phyloP scores from a whole-genome alignment of 2,329 filamentous ascomycete genomes.

The Ascochyta rabiei region DNA sequence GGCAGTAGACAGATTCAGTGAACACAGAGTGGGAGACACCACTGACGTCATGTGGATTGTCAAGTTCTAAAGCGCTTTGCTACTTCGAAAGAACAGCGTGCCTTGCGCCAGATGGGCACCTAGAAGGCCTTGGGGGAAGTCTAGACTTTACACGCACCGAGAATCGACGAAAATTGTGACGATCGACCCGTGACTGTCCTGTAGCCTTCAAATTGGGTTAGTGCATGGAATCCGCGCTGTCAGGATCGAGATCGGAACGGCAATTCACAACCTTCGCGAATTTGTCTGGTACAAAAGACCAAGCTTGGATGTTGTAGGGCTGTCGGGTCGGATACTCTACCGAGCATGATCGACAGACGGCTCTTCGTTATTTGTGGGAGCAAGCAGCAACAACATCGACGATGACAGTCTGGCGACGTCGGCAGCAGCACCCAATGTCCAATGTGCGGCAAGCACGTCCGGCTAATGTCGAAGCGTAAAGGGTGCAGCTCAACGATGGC shows the following conservation, averaged over 20 bases:
- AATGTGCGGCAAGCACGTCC: background rate
- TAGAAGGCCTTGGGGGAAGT: background rate
- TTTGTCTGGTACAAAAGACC: background rate
- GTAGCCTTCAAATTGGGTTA: constrained; percentile 8
- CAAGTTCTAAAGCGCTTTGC: constrained; percentile 2
- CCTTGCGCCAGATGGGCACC: constrained; percentile 5
- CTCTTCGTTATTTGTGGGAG: background rate
- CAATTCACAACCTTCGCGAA: constrained; percentile 1
- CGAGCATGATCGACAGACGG: constrained; percentile 6
- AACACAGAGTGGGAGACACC: background rate
- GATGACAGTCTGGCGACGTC: background rate
- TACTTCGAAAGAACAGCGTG: constrained; percentile 2
- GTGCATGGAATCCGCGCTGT: constrained; percentile 9
- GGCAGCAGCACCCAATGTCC: background rate
- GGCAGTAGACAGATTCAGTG: background rate
- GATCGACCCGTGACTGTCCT: constrained; percentile 11
- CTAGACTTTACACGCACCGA: constrained; percentile 9
- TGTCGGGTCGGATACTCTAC: background rate
- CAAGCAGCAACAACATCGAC: background rate
- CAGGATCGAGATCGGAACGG: constrained; percentile 14
- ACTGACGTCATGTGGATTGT: constrained; percentile 14
- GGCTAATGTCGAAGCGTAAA: background rate
- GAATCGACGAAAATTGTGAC: constrained; percentile 7
- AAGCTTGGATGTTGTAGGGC: background rate
- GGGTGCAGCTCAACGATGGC: background rate